Conservation (phyloP, 257 asterid genomes). For the Buddleja alternifolia region DNA sequence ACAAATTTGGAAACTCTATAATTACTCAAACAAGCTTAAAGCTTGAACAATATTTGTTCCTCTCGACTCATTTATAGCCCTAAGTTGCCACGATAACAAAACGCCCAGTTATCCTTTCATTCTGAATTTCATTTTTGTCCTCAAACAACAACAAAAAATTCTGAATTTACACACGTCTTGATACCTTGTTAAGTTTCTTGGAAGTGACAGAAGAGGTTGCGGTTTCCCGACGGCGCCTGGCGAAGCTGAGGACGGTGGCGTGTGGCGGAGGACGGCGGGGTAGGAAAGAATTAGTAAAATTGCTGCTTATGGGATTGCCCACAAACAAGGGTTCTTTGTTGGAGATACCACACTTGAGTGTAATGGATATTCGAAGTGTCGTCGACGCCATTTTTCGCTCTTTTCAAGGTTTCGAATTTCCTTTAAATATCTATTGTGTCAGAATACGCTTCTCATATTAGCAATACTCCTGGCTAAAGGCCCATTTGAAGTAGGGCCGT, state of each 20-base stretch:
- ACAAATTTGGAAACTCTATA: too few species aligned
- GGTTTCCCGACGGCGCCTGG: slow-evolving; percentile 62
- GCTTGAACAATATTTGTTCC: too few species aligned
- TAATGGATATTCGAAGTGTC: slow-evolving; percentile 44
- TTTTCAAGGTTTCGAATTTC: not conserved
- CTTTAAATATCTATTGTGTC: not conserved
- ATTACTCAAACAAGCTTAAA: too few species aligned
- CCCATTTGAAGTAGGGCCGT: too few species aligned
- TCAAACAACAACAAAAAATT: not conserved
- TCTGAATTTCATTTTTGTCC: not conserved
- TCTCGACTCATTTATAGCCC: too few species aligned
- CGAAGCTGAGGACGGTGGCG: slow-evolving; percentile 47
- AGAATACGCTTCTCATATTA: not conserved
- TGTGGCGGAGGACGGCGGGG: slow-evolving; percentile 35
- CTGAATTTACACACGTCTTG: not conserved
- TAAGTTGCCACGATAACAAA: slow-evolving; percentile 8
- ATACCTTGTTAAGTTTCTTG: slow-evolving; percentile 52
- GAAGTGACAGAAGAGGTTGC: slow-evolving; percentile 40
- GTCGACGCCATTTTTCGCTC: slow-evolving; percentile 48
- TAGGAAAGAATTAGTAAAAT: slow-evolving; percentile 29
- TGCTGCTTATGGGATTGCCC: slow-evolving; percentile 32
- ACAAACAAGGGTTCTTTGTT: slow-evolving; percentile 29
- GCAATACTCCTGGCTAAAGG: not conserved
- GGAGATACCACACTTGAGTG: slow-evolving; percentile 29
- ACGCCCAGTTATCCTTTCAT: slow-evolving; percentile 9